Conservation (phyloP, 108 stramenopile species). For the Cyclostephanos tholiformis region DNA sequence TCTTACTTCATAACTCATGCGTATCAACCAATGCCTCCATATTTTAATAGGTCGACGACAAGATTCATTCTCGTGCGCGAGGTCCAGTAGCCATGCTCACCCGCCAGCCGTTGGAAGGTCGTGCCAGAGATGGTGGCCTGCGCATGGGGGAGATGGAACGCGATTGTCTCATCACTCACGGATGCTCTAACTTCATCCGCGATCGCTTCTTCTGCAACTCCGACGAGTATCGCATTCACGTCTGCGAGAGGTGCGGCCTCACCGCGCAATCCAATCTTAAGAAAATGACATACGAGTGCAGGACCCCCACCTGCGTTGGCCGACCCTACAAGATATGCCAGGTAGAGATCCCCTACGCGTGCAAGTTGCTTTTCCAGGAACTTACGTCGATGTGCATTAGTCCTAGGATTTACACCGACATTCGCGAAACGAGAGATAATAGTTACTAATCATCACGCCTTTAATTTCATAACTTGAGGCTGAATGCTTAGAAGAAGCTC, state of each 20-base stretch:
- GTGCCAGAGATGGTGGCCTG: constrained; percentile 97
- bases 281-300: constrained; percentile 96
- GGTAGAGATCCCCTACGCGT: constrained; percentile 98
- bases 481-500: too few species aligned
- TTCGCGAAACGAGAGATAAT: constrained; percentile 60
- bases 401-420: constrained; percentile 83
- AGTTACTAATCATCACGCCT: constrained; percentile 42
- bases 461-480: not conserved
- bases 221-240: constrained; percentile 97
- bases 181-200: constrained; percentile 97
- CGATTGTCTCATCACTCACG: constrained; percentile 99
- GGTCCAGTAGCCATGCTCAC: constrained; percentile 98
- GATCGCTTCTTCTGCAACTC: constrained; percentile 98
- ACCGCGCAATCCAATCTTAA: constrained; percentile 96
- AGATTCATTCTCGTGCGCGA: constrained; percentile 97
- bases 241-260: constrained; percentile 96
- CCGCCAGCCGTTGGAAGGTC: constrained; percentile 98
- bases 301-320: constrained; percentile 82
- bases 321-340: constrained; percentile 84
- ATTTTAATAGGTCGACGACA: constrained; percentile 85
- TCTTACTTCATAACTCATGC: not conserved
- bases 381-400: constrained; percentile 95
- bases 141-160: constrained; percentile 99
- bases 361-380: constrained; percentile 98
- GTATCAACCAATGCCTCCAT: not conserved